Base-by-base conservation (phyloP, 148 eudicot genomes). In the Spergularia bocconei region DNA sequence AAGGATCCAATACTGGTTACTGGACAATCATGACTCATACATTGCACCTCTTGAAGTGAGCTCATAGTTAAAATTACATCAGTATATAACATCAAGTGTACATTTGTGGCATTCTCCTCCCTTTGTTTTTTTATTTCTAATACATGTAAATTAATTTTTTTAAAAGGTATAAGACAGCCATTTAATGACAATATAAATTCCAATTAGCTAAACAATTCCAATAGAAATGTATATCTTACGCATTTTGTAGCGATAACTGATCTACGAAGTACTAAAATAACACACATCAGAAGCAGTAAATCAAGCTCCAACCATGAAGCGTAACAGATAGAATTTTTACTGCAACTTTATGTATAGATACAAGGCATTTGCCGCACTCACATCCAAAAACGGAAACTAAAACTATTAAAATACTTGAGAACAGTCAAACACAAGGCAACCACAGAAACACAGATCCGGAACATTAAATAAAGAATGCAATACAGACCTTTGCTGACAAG, bases 401-500 rank as follows among this genome's bases (percentile, higher is more conserved):
- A 70, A 51, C 25, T 36, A 58, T 52, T 33, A 21, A 23, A 52
- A 23, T 61, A 55, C 58, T 57, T 52, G 59, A 63, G 23, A 38
- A 36, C 2, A 29, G 11, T 60, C 33, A 44, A 56, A 15, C 2
- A 58, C 63, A 72, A 51, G 41, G 12, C 56, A 76, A 19, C n/a
- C 21, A 68, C 15, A 60, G 29, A 72, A 67, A 60, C 67, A 25
- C 9, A n/a, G 50, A 53, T 58, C 23, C 21, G 29, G n/a, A 69
- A 76, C 7, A 62, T 54, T 20, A 56, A 73, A 81, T 47, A 67
- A 44, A 62, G 74, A 76, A 48, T 59, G 41, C 50, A 58, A 71
- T 69, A 78, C 90, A 71, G 71, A 94, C 98, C 98, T 94, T 86
- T 80, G 82, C 84, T 72, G 76, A 80, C 86, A 95, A 86, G 87